Evolutionary conservation across 164 flowering plant genomes (phyloP), one percentile per base, ranked within the genome.

Genomic region (Buxus sempervirens): DNA sequence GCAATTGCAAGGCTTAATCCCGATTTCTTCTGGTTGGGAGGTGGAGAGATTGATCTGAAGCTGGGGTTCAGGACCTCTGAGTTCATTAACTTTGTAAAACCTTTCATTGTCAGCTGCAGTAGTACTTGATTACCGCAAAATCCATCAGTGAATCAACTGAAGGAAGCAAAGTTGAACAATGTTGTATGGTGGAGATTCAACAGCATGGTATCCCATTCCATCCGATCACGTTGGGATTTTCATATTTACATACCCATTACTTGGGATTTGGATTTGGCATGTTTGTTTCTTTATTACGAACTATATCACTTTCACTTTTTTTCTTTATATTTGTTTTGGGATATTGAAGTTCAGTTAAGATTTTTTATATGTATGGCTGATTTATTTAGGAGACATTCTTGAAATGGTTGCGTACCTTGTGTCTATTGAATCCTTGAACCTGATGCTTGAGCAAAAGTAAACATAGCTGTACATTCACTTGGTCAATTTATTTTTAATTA

Each of bases 1-100:
- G 97, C 97, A 62, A 91, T 93, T 54, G 80, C 69, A 20, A 86
- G 81, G 77, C 95, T 96, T 12, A 67, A 76, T 67, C 93, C 97
- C 5, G 87, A 90, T 72, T 96, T 85, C 88, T 96, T 93, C 80
- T 96, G 97, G 98, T 76, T 96, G 79, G 99, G 97, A 69, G 98
- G 97, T 54, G 97, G 96, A 63, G 96, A 93, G 74, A 64, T 85
- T 22, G 89, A 91, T 77, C 82, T 91, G 58, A 96, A 96, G 78
- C 82, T 93, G 61, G 97, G 99, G 41, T 86, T 96, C 74, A 79
- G 76, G 76, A 93, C 97, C 36, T 81, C 93, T 45, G 82, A 96
- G 71, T 91, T 93, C 74, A 85, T 96, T 54, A 64, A 82, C 54
- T 85, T 79, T 65, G 80, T 80, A 41, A 93, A 88, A 62, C 97